Base-by-base conservation (phyloP, 2,329 filamentous ascomycete species). In the Bipolaris cookei region DNA sequence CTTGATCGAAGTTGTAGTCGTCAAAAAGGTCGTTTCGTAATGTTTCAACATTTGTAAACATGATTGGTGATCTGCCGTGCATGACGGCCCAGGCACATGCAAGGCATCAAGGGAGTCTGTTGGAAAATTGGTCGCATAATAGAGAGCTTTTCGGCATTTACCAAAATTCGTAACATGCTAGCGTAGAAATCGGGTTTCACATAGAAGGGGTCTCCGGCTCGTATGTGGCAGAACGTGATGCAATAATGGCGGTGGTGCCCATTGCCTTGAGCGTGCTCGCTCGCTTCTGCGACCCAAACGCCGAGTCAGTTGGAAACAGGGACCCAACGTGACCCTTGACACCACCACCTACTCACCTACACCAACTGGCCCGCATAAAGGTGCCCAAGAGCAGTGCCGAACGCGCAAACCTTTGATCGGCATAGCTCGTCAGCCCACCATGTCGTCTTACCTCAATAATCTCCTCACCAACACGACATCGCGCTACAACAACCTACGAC, bases 391-490 rank as follows among this genome's bases (percentile, higher is more conserved):
- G 34, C 21, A 23, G 39, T 45, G 28, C 13, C 28, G 43, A 34
- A 21, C 45, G 44, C 28, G 42, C 21, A 41, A 48, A 45, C 32
- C 18, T 20, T 34, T n/a, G 32, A 39, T 14, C 37, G 13, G 25
- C 25, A 18, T 13, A 20, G 23, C 20, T 10, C 50, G 11, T 39
- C 28, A 37, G 44, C 16, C 16, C 65, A 65, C 39, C 51, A 77
- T 77, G 75, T 84, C 90, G 70, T 90, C 89, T 67, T 96, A 93
- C 84, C 90, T 96, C 79, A 90, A 88, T 70, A 91, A 88, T 73
- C 83, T 87, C 75, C 84, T 81, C 78, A 86, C 77, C 68, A 81
- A 77, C 64, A 86, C 75, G 64, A 86, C 78, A 72, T 81, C 83
- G 42, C 81, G 83, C 51, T 85, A 87, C 76, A 85, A 81, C 73